A percentile compares a stretch with the other conserved stretches of the same genome.
These are phyloP conservation scores for Aspergillus sp. DNA, from an alignment of 2,329 filamentous ascomycete species.

Conservation along the genomic window DNA sequence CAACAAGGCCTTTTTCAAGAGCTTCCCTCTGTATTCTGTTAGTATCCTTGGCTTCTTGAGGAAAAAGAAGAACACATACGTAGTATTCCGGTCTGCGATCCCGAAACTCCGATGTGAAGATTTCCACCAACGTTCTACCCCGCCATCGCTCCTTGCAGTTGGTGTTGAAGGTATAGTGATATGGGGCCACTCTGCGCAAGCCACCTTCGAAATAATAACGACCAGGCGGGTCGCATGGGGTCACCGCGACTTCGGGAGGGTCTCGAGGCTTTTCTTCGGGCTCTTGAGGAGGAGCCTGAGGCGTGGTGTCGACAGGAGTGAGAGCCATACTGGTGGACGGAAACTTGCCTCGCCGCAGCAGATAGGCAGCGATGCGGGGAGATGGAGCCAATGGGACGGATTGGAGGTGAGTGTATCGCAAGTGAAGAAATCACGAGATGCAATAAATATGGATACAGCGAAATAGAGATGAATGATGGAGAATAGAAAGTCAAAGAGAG, in stretches of 20 bases:
- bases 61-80: conserved; percentile 40
- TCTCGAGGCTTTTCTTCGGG: conserved; percentile 15
- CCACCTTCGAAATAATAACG: conserved; percentile 84
- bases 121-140: conserved; percentile 71
- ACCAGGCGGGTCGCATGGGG: conserved; percentile 32
- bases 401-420: too few species aligned
- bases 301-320: conserved; percentile 22
- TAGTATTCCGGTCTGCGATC: conserved; percentile 87
- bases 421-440: not conserved
- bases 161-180: conserved; percentile 92
- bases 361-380: conserved; percentile 34
- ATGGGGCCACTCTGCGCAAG: conserved; percentile 76
- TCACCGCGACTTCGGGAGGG: conserved; percentile 10
- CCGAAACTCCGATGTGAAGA: conserved; percentile 88
- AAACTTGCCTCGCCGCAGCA: conserved; percentile 32
- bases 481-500: too few species aligned
- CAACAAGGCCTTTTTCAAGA: conserved; percentile 73
- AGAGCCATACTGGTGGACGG: conserved; percentile 34
- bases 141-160: conserved; percentile 93
- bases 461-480: too few species aligned
- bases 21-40: conserved; percentile 54
- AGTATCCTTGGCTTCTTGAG: not conserved
- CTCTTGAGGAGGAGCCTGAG: conserved; percentile 21
- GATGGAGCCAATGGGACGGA: conserved; percentile 30
- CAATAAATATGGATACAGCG: too few species aligned